A percentile compares a stretch with the other conserved stretches of the same genome.
These are phyloP conservation scores for Acer yangbiense DNA, from an alignment of 345 rosid species.

Conservation along the genomic window DNA sequence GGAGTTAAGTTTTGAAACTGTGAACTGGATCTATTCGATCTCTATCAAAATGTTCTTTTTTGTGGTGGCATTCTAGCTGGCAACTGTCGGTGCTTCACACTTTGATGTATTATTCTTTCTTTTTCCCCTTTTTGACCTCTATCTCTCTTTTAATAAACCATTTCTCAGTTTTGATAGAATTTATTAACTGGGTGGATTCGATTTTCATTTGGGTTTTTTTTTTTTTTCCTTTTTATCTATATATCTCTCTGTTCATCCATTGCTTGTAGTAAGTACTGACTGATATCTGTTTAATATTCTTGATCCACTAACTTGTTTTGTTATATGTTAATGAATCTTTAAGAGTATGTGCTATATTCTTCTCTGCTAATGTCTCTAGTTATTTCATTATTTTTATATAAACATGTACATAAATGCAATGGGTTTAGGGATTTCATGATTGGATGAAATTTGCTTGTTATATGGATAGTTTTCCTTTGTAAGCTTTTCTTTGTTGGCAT, in stretches of 20 bases:
- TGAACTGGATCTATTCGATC: conserved; percentile 7
- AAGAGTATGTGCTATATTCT: background rate
- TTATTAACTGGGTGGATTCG: background rate
- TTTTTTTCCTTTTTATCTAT: background rate
- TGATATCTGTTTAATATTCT: background rate
- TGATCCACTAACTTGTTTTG: background rate
- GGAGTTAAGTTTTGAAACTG: background rate
- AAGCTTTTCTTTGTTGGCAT: background rate
- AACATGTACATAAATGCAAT: background rate
- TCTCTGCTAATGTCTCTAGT: background rate
- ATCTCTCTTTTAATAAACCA: background rate
- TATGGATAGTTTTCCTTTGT: background rate
- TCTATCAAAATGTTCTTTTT: background rate
- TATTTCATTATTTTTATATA: background rate
- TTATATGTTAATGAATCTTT: background rate
- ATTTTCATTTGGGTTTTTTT: background rate
- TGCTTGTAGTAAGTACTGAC: background rate
- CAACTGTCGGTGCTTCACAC: background rate
- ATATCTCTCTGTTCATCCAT: background rate
- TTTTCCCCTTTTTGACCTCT: background rate
- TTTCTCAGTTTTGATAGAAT: background rate
- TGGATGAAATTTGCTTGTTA: no score
- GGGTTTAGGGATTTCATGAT: no score
- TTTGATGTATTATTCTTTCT: background rate
- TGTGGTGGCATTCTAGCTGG: background rate